Evolutionary conservation across 1,284 basidiomycete genomes (phyloP), one percentile per base, ranked within the genome.

Genomic region (Irpex rosettiformis): DNA sequence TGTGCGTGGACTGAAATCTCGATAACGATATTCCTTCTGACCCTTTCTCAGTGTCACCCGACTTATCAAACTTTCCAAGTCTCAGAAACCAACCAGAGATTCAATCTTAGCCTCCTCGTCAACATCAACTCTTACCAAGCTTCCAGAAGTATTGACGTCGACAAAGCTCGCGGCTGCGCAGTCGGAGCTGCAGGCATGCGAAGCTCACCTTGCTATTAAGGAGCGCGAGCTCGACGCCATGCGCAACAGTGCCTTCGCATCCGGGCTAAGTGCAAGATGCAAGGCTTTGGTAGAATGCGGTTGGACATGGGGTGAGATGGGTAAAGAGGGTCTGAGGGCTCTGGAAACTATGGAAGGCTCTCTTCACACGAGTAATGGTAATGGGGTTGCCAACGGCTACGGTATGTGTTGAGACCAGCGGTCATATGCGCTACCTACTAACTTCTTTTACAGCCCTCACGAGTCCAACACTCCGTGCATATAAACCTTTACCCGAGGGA

Each of bases 131-230:
- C 58, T 79, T 58, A 69, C 72, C 69, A 16, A 78, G 70, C 40
- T 69, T 66, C 37, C 74, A 67, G 54, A 70, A 70, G 43, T 74
- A 68, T 25, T 66, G 2, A 58, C 73, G 3, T 66, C 74, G 10
- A 65, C 73, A 24, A 91, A 89, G 68, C 78, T 92, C 8, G 75
- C 77, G 0, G 70, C 80, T 1, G 89, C 89, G 0, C 90, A 92
- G 63, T 75, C 84, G 0, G 86, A 91, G 62, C 74, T 92, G 16
- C 88, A 91, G 63, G 90, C 88, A 6, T 93, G 90, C 69, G 89
- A 92, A 66, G 76, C 81, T 0, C 86, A 88, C 59, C 75, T 92
- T 3, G 85, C 84, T 0, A 62, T 73, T 25, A 89, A 89, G 69
- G 88, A 92, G 65, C 77, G 73, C 21, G 84, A 86, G 56, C 77